These are phyloP conservation scores for Epichloe coenophiala DNA, from an alignment of 2,329 filamentous ascomycete species.

Conservation along the genomic window DNA sequence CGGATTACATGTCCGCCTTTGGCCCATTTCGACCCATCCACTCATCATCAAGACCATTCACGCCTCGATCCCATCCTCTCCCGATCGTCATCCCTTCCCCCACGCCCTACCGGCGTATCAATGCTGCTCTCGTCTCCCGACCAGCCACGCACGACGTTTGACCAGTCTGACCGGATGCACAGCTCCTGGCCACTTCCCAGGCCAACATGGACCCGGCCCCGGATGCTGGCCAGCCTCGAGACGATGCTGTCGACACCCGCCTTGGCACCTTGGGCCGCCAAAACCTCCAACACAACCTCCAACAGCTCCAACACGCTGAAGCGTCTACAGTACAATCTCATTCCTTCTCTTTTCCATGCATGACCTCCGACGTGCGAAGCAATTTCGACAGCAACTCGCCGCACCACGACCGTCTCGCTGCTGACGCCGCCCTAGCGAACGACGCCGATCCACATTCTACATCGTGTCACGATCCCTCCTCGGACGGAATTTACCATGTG, in stretches of 20 bases:
- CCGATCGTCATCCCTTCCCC: conserved; percentile 1
- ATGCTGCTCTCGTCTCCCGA: conserved; percentile 16
- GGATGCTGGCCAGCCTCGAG: conserved; percentile 14
- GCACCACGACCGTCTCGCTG: conserved; percentile 8
- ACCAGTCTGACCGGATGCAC: conserved; percentile 30
- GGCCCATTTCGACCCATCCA: background rate
- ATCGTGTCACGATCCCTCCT: conserved; percentile 9
- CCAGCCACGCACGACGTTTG: conserved; percentile 28
- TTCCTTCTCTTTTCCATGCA: background rate
- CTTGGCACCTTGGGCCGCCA: conserved; percentile 10
- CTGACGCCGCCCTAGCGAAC: background rate
- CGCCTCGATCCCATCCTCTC: background rate
- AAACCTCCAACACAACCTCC: conserved; percentile 14
- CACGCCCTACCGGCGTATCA: conserved; percentile 25
- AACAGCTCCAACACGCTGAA: conserved; percentile 12
- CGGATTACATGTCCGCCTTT: background rate
- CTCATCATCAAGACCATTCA: background rate
- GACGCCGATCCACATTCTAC: background rate
- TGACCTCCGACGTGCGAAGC: conserved; percentile 1
- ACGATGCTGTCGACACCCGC: conserved; percentile 6
- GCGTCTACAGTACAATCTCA: background rate
- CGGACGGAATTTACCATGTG: conserved; percentile 20
- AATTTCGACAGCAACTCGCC: conserved; percentile 2
- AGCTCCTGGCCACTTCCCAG: conserved; percentile 24
- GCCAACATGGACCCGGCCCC: conserved; percentile 17